Evolutionary conservation across 208 protist genomes (phyloP), one percentile per base, ranked within the genome.

Genomic region (Wallacemonas sp.): DNA sequence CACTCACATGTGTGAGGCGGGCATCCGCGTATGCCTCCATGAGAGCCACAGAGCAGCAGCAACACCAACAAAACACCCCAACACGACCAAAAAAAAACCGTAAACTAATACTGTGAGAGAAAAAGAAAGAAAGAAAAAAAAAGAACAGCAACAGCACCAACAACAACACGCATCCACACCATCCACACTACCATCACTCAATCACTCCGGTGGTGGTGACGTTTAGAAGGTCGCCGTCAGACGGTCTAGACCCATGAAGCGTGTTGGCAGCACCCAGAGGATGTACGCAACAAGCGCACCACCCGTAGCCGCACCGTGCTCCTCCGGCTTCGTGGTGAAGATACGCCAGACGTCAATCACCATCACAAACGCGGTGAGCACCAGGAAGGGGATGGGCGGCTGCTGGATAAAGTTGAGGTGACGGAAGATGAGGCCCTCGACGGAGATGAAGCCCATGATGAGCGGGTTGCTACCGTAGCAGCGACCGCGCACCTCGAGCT

Each of bases 391-490:
- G 23, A 95, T 81, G 11, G 90, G 90, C n/a, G 90, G 90, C 74
- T 93, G 86, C 81, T 93, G 87, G 48, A 93, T 87, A 63, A 95
- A 93, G 81, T 92, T 95, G 17, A 95, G 79, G 64, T 95, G 90
- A 11, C 90, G 86, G 71, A 95, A 95, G 46, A 95, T 92, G 44
- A 93, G 78, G 6, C 90, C 90, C 62, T 95, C 90, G 12, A 95
- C 78, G 19, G 79, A 78, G 46, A 95, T 80, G 52, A 93, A 78
- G 16, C 90, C 90, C 75, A 95, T 86, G 60, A 95, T 95, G 71
- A 95, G 88, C 5, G 90, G 74, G 66, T 93, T 95, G 0, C 83
- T 83, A 12, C 90, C 90, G 77, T 93, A 95, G 74, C 86, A 92
- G 38, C 86, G 84, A 5, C 90, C 90, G 54, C 90, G 81, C 41